Base-by-base conservation (phyloP, 169 alveolate genomes). In the Toxoplasma gondii region DNA sequence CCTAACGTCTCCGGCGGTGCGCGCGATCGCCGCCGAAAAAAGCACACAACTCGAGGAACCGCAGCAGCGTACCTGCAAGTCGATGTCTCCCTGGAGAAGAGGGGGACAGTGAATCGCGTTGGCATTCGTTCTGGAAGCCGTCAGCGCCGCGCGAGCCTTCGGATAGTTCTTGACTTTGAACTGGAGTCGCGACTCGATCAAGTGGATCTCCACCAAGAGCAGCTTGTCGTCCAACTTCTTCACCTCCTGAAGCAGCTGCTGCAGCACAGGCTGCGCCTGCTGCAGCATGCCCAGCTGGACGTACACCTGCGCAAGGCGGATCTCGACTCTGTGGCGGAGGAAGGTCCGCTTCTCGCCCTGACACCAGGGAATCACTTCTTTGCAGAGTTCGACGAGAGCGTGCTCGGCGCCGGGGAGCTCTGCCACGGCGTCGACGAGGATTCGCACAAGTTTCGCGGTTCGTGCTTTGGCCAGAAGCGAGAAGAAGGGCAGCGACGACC, bases 61-160 rank as follows among this genome's bases (percentile, higher is more conserved):
- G n/a, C n/a, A n/a, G n/a, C n/a, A 17, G n/a, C 1, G 39, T 38
- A 74, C 91, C 91, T 49, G 93, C 88, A 92, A 95, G 95, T 98
- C 99, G 49, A 98, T 98, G 80, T 98, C 98, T 44, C 99, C 99
- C 96, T 99, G 99, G 45, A 98, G 96, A 44, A 97, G 91, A 16
- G 99, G 99, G 16, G 99, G 99, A 87, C 99, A 97, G 97, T 99
- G 99, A 67, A 99, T 98, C 44, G 99, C 97, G 84, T 98, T 98
- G 22, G 99, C 98, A 74, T 98, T 98, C 41, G 99, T 98, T 94
- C 98, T 98, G 7, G 99, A 98, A 58, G 99, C 98, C 0, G 99
- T 99, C 91, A 99, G 96, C 69, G 99, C 97, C 0, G 99, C 99
- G 94, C 92, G 86, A 7, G 96, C 95, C 88, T 98, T 98, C 12